These are phyloP conservation scores for Talaromyces sp. DNA, from an alignment of 2,329 filamentous ascomycete species.

Conservation along the genomic window DNA sequence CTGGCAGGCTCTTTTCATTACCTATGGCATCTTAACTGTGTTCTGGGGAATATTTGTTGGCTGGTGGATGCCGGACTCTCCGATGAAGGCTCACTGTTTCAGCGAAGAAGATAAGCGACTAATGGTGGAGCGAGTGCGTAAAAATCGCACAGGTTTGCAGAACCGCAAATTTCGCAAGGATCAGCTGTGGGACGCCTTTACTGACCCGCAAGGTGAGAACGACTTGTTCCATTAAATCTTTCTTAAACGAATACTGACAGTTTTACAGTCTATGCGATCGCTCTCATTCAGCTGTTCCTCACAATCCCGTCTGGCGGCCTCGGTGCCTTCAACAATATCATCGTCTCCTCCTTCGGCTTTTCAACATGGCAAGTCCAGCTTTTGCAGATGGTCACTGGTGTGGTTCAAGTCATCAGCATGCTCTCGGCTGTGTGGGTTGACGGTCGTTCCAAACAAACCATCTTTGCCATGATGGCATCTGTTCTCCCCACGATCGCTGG, in stretches of 20 bases:
- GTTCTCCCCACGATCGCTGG: constrained; percentile 4
- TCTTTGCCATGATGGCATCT: constrained; percentile 3
- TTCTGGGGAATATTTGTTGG: constrained; percentile 49
- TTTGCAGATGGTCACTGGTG: constrained; percentile 7
- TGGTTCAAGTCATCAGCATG: constrained; percentile 4
- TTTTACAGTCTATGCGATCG: background rate
- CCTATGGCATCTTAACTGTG: constrained; percentile 53
- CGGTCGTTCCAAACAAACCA: constrained; percentile 3
- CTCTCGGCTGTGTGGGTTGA: constrained; percentile 3
- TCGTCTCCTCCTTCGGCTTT: constrained; percentile 3
- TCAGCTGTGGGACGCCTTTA: constrained; percentile 9
- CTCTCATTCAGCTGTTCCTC: constrained; percentile 1
- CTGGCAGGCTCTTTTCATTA: constrained; percentile 63
- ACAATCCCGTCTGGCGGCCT: constrained; percentile 6
- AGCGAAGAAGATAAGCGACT: constrained; percentile 4
- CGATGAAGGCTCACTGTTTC: constrained; percentile 9
- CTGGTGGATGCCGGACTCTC: constrained; percentile 51
- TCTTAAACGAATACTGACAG: background rate
- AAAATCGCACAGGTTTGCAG: constrained; percentile 5
- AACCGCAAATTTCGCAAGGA: constrained; percentile 10
- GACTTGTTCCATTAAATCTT: background rate
- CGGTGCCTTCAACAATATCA: constrained; percentile 11
- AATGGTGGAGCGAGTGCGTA: constrained; percentile 8
- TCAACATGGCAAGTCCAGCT: constrained; percentile 7
- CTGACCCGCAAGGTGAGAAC: constrained; percentile 5